These are phyloP conservation scores for Sideroxylon spinosum DNA, from an alignment of 179 eudicot genomes.

Conservation along the genomic window DNA sequence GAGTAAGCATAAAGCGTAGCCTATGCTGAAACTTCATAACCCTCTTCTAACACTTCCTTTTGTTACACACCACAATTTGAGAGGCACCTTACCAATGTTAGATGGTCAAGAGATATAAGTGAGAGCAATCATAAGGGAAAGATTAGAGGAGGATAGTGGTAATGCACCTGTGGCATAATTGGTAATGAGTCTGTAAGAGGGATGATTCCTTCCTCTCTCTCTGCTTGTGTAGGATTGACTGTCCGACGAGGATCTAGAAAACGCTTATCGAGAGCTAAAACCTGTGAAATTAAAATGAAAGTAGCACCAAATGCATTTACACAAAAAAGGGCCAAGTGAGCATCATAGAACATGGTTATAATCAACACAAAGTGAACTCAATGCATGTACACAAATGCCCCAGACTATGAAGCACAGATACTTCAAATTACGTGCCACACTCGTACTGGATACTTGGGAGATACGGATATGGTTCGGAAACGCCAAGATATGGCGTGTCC, in stretches of 20 bases:
- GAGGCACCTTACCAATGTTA: not conserved
- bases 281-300: constrained; percentile 35
- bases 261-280: constrained; percentile 98
- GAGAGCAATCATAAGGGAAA: too few species aligned
- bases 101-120: not conserved
- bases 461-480: too few species aligned
- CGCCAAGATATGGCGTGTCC: too few species aligned
- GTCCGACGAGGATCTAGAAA: constrained; percentile 94
- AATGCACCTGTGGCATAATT: constrained; percentile 80
- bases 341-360: too few species aligned
- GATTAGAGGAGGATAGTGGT: not conserved
- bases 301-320: not conserved
- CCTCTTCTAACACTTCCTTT: not conserved
- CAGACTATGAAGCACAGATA: too few species aligned
- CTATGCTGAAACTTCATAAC: not conserved
- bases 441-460: too few species aligned
- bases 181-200: constrained; percentile 95
- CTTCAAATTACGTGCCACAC: too few species aligned
- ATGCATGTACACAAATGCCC: too few species aligned
- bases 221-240: constrained; percentile 77
- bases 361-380: too few species aligned
- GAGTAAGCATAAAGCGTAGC: not conserved
- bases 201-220: constrained; percentile 93
- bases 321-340: not conserved
- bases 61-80: not conserved